phyloP scores from a whole-genome alignment of 768 basidiomycete species.

The Porpolomopsis calyptriformis region DNA sequence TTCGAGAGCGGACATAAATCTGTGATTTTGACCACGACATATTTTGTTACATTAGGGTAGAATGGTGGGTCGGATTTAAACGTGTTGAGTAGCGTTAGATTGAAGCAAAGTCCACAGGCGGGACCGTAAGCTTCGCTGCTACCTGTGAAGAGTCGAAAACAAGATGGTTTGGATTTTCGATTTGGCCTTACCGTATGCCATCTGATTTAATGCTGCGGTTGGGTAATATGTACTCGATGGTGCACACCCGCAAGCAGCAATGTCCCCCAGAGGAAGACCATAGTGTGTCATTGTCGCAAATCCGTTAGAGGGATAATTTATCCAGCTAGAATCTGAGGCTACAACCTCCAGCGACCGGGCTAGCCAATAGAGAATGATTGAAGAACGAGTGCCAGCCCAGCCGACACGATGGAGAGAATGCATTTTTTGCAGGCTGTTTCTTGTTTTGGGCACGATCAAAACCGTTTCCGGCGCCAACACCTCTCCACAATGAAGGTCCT shows the following conservation, averaged over 20 bases:
- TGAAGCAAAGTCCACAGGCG: constrained; percentile 71
- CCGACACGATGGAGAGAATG: background rate
- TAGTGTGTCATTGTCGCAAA: constrained; percentile 77
- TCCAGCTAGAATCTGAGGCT: constrained; percentile 31
- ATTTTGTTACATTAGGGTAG: constrained; percentile 47
- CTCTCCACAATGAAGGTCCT: constrained; percentile 42
- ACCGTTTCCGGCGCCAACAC: background rate
- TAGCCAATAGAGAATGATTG: background rate
- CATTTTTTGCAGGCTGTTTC: too few relatives aligned
- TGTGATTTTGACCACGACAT: constrained; percentile 66
- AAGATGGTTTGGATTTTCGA: constrained; percentile 31
- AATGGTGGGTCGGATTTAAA: constrained; percentile 60
- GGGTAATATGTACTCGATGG: constrained; percentile 58
- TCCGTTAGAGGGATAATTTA: constrained; percentile 51
- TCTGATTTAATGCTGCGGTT: constrained; percentile 69
- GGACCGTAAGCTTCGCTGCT: constrained; percentile 34
- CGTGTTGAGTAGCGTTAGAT: constrained; percentile 61
- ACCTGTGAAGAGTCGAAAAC: background rate
- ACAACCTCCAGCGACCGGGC: background rate
- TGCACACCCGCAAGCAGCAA: constrained; percentile 73
- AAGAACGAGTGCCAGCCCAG: background rate
- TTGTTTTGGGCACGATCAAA: too few relatives aligned
- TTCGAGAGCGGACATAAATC: constrained; percentile 63
- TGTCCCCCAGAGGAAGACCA: constrained; percentile 38
- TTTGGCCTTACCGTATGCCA: constrained; percentile 69